These are phyloP conservation scores for Aspergillus ellipticus DNA, from an alignment of 495 filamentous ascomycete genomes.

Conservation along the genomic window DNA sequence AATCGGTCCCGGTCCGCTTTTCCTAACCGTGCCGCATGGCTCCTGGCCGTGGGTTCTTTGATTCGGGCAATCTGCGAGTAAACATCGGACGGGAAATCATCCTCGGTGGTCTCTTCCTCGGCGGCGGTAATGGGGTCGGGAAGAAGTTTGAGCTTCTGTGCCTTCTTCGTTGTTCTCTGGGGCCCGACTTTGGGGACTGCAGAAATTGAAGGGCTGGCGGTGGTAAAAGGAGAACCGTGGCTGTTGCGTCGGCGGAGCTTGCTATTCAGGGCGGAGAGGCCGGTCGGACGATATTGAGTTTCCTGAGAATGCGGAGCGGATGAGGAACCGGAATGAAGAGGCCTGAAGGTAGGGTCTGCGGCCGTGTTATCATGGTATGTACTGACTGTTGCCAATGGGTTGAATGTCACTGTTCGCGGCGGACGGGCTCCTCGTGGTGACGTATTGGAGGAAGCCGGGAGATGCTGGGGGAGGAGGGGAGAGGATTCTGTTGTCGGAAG, in stretches of 20 bases:
- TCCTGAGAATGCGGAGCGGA: constrained; percentile 33
- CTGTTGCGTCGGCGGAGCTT: constrained; percentile 84
- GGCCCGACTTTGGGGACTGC: constrained; percentile 80
- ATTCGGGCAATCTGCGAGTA: constrained; percentile 94
- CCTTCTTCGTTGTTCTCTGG: constrained; percentile 89
- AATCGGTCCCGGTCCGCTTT: constrained; percentile 87
- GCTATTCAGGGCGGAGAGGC: constrained; percentile 77
- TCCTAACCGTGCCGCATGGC: constrained; percentile 88
- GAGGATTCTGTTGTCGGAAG: constrained; percentile 43
- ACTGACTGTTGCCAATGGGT: constrained; percentile 59
- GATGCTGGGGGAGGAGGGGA: constrained; percentile 44
- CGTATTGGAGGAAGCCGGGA: constrained; percentile 30
- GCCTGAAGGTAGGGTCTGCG: constrained; percentile 42
- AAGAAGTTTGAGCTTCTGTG: constrained; percentile 91
- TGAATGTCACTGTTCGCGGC: constrained; percentile 67
- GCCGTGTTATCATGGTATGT: constrained; percentile 47
- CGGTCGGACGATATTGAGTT: constrained; percentile 30
- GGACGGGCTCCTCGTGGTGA: constrained; percentile 40
- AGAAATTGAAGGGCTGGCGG: constrained; percentile 37
- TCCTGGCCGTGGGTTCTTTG: constrained; percentile 88
- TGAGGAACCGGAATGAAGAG: constrained; percentile 37
- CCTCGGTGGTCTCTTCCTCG: constrained; percentile 61
- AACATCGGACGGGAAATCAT: constrained; percentile 90
- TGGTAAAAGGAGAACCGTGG: constrained; percentile 59
- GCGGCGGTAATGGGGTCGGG: constrained; percentile 84